Percentiles rank a stretch among this genome's conserved stretches.
Evolutionary conservation across 306 rosid species (phyloP).

Genomic region (Luffa acutangula): DNA sequence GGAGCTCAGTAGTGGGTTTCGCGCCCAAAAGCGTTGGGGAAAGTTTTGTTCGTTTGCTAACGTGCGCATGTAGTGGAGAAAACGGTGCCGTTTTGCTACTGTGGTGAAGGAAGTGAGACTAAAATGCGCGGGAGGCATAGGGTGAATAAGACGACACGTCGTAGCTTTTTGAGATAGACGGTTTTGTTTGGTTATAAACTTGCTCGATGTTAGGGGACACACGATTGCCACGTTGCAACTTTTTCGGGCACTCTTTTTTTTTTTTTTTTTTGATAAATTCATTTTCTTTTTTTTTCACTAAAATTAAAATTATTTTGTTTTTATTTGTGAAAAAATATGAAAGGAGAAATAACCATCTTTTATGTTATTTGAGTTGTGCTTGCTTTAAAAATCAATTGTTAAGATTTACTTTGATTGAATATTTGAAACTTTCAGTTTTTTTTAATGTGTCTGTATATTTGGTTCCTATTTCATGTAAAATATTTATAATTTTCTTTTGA

Average conservation of each 20-base stretch:
- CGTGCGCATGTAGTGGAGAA: slow-evolving; percentile 15
- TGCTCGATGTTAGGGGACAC: neutral
- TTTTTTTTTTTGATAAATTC: neutral
- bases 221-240: neutral
- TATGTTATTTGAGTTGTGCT: too few species aligned
- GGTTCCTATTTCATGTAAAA: too few species aligned
- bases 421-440: too few species aligned
- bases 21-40: slow-evolving; percentile 23
- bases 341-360: too few species aligned
- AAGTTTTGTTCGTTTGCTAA: slow-evolving; percentile 8
- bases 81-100: neutral
- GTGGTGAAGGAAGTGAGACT: neutral
- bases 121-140: neutral
- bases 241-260: neutral
- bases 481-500: too few species aligned
- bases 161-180: neutral
- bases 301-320: too few species aligned
- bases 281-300: neutral
- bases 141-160: neutral
- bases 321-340: too few species aligned
- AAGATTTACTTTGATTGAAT: too few species aligned
- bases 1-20: slow-evolving; percentile 13
- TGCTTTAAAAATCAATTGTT: too few species aligned
- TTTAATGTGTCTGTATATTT: too few species aligned
- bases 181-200: neutral